phyloP scores from a whole-genome alignment of 768 basidiomycete genomes.

The Russula foetens region DNA sequence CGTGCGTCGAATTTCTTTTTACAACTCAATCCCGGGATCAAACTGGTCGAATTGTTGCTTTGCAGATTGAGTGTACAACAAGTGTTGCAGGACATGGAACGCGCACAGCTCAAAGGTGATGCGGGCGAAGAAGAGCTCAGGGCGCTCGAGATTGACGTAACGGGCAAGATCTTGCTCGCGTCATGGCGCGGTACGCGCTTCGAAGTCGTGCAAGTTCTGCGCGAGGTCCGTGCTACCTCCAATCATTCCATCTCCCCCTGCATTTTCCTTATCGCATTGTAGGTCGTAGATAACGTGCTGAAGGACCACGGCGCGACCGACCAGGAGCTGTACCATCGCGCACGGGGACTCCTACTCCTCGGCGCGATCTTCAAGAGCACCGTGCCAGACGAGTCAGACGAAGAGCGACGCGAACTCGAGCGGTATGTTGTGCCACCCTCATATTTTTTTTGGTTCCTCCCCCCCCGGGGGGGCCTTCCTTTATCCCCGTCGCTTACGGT shows the following conservation, averaged over 20 bases:
- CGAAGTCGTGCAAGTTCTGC: conserved; percentile 86
- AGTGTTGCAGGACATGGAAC: conserved; percentile 88
- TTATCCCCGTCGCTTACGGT: no score
- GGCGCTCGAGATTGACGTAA: conserved; percentile 86
- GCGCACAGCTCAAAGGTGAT: conserved; percentile 82
- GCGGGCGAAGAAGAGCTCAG: conserved; percentile 77
- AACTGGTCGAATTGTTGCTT: neutral
- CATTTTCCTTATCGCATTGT: conserved; percentile 19
- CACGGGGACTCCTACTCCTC: conserved; percentile 81
- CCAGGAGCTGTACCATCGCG: conserved; percentile 63
- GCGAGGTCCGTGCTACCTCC: conserved; percentile 50
- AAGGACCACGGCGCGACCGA: conserved; percentile 74
- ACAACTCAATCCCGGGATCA: neutral
- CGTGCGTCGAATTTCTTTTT: conserved; percentile 43
- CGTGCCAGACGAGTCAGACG: conserved; percentile 83
- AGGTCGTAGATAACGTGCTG: conserved; percentile 80
- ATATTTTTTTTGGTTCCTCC: no score
- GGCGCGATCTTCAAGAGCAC: conserved; percentile 87
- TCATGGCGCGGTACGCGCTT: conserved; percentile 97
- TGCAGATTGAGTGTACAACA: conserved; percentile 63
- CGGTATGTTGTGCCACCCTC: conserved; percentile 42
- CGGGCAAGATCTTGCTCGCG: conserved; percentile 91
- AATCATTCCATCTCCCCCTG: conserved; percentile 1
- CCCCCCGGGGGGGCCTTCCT: no score
- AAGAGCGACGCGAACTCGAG: conserved; percentile 91